These are phyloP conservation scores for Ophiostoma angusticollis DNA, from an alignment of 2,329 filamentous ascomycete species.

Conservation along the genomic window DNA sequence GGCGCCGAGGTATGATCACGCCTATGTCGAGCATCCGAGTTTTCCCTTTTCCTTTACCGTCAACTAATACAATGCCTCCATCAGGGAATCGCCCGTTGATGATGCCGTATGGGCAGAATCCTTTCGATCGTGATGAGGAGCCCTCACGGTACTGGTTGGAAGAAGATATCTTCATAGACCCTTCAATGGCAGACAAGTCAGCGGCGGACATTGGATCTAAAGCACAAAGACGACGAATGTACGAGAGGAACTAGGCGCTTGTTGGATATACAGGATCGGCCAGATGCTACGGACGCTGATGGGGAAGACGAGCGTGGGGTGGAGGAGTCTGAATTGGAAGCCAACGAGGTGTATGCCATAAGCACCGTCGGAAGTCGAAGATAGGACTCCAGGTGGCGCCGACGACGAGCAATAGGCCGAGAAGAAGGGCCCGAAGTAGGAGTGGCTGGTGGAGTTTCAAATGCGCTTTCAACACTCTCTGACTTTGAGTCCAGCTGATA, in stretches of 20 bases:
- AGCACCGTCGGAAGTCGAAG: constrained; percentile 20
- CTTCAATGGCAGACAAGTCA: constrained; percentile 44
- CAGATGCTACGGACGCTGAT: constrained; percentile 33
- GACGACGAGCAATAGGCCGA: constrained; percentile 1
- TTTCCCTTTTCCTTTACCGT: no score
- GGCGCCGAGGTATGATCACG: no score
- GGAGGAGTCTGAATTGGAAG: constrained; percentile 35
- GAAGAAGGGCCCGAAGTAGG: constrained; percentile 1
- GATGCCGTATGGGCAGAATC: no score
- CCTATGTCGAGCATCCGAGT: no score
- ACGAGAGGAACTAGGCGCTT: constrained; percentile 37
- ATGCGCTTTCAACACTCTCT: no score
- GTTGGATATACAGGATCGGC: constrained; percentile 37
- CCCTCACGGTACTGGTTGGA: constrained; percentile 48
- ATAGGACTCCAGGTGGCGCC: constrained; percentile 9
- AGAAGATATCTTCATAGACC: constrained; percentile 46
- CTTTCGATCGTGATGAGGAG: no score
- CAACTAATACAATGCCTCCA: no score
- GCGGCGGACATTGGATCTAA: constrained; percentile 44
- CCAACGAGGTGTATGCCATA: constrained; percentile 37
- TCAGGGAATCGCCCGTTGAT: no score
- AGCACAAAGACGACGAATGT: constrained; percentile 36
- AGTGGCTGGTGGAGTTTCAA: no score
- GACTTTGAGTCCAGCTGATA: no score
- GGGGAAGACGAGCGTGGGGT: constrained; percentile 43